Evolutionary conservation across 2,329 filamentous ascomycete species (phyloP).

Genomic region (Cadophora malorum): DNA sequence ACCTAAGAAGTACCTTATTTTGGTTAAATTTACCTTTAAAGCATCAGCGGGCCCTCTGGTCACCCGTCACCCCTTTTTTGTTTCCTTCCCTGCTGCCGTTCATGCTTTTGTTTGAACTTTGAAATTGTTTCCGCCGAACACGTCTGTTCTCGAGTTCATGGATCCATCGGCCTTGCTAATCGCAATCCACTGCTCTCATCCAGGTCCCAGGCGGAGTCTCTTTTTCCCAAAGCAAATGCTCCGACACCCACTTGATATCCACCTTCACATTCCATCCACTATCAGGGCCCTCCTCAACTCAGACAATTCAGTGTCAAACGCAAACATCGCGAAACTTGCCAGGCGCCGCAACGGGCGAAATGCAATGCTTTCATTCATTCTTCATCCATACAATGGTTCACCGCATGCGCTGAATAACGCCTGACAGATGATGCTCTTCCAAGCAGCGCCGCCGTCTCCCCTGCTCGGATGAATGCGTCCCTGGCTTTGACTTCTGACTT

Average conservation of each 20-base stretch:
- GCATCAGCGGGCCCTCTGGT: background rate
- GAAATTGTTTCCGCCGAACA: constrained; percentile 9
- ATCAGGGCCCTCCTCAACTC: background rate
- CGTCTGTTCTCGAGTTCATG: constrained; percentile 8
- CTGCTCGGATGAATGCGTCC: constrained; percentile 17
- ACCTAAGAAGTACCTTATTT: constrained; percentile 18
- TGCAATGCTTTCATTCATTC: background rate
- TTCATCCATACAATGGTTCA: background rate
- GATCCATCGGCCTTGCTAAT: background rate
- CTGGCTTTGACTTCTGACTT: constrained; percentile 18
- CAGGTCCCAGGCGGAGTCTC: too few species aligned
- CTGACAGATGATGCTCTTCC: constrained; percentile 14
- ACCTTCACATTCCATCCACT: background rate
- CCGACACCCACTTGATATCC: background rate
- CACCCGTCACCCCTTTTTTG: too few species aligned
- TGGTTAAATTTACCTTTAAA: constrained; percentile 11
- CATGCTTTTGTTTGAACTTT: background rate
- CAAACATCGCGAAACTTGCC: background rate
- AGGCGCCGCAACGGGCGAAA: background rate
- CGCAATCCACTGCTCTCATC: background rate
- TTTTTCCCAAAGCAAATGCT: constrained; percentile 7
- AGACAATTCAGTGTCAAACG: background rate
- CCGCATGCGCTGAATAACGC: constrained; percentile 11
- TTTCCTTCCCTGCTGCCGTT: constrained; percentile 4
- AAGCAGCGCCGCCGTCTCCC: constrained; percentile 7